Conservation (phyloP, 805 yeast genomes). For the Priceomyces carsonii region DNA sequence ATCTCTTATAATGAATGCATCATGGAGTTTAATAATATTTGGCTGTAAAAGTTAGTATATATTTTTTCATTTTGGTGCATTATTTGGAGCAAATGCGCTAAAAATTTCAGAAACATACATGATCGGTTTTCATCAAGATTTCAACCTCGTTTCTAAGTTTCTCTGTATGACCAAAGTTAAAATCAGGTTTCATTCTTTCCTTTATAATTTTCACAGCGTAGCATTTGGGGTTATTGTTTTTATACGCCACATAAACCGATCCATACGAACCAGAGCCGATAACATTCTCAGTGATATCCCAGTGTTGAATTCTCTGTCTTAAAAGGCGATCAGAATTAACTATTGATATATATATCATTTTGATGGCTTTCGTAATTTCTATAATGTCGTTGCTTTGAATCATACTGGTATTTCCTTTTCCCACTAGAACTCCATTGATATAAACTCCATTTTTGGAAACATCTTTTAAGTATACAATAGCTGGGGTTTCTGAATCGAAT, state of each 20-base stretch:
- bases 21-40: conserved; percentile 48
- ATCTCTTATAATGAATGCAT: conserved; percentile 25
- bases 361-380: conserved; percentile 25
- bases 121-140: conserved; percentile 38
- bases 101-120: too few species aligned
- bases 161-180: not conserved
- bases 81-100: too few species aligned
- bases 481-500: conserved; percentile 49
- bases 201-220: conserved; percentile 53
- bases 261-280: conserved; percentile 64
- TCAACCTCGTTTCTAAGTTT: conserved; percentile 37
- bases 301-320: conserved; percentile 18
- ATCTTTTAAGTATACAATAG: conserved; percentile 52
- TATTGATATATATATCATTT: conserved; percentile 2
- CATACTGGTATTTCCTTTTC: conserved; percentile 30
- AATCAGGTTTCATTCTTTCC: conserved; percentile 1
- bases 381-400: conserved; percentile 41
- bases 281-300: conserved; percentile 44
- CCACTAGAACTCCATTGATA: conserved; percentile 37
- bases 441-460: conserved; percentile 52
- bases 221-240: conserved; percentile 20
- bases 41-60: conserved; percentile 29
- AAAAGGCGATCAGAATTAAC: not conserved
- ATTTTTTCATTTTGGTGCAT: not conserved
- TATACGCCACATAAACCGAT: conserved; percentile 41